Conservation (phyloP, 106 monocot genomes). For the Platanthera guangdongensis region DNA sequence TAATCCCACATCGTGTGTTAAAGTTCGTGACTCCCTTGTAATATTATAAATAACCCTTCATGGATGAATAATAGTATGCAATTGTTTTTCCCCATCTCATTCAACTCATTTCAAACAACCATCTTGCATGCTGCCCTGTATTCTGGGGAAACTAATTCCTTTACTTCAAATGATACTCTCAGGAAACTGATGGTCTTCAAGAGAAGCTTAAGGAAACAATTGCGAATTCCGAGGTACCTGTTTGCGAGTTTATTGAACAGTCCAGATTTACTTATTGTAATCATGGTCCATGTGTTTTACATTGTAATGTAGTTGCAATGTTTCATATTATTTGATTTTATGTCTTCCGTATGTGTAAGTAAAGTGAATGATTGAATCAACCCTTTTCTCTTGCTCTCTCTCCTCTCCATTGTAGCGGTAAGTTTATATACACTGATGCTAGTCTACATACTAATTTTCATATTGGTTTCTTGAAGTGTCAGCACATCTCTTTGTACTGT, state of each 20-base stretch:
- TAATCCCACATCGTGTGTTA: no score
- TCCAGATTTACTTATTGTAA: background rate
- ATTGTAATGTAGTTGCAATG: background rate
- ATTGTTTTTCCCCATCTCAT: no score
- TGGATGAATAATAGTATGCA: no score
- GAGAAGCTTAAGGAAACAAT: slow-evolving; percentile 39
- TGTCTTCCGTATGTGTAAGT: background rate
- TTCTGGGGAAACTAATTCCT: slow-evolving; percentile 7
- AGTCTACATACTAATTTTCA: background rate
- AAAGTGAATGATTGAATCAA: background rate
- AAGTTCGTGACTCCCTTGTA: no score
- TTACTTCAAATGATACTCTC: slow-evolving; percentile 25
- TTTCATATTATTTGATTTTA: background rate
- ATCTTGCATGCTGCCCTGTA: background rate
- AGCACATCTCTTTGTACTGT: background rate
- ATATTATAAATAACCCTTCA: no score
- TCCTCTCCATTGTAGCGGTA: background rate
- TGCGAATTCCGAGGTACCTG: slow-evolving; percentile 38
- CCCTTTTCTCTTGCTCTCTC: background rate
- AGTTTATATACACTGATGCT: background rate
- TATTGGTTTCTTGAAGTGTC: background rate
- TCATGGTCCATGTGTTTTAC: background rate
- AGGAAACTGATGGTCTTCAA: slow-evolving; percentile 58
- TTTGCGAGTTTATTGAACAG: slow-evolving; percentile 5
- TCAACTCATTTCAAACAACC: background rate